A percentile compares a stretch with the other conserved stretches of the same genome.
Conservation (phyloP, 1,284 basidiomycete genomes). For the Uromyces viciae-fabae region DNA sequence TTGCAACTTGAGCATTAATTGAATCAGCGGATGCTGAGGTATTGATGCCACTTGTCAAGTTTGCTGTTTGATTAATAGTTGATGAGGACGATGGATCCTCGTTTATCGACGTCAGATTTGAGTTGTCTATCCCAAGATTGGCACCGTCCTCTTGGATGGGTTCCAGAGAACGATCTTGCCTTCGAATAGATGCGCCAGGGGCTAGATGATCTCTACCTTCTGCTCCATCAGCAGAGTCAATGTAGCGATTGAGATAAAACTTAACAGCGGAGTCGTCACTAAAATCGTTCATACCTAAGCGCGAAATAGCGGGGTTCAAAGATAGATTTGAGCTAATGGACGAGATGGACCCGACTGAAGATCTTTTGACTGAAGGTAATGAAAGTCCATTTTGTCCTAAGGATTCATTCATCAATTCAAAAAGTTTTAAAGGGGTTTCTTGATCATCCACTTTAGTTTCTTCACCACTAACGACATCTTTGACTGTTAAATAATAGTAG, state of each 20-base stretch:
- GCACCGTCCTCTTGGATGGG: constrained; percentile 22
- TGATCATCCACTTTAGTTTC: constrained; percentile 68
- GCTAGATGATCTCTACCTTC: not conserved
- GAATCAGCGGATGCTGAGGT: constrained; percentile 55
- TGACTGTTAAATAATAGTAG: constrained; percentile 79
- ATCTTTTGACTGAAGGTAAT: constrained; percentile 77
- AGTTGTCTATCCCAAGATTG: not conserved
- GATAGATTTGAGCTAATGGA: constrained; percentile 84
- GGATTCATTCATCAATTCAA: constrained; percentile 72
- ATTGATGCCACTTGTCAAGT: not conserved
- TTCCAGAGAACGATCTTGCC: constrained; percentile 21
- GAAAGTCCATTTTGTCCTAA: constrained; percentile 54
- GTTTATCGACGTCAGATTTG: not conserved
- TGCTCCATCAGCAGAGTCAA: not conserved
- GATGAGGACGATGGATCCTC: not conserved
- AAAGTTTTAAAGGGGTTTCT: constrained; percentile 78
- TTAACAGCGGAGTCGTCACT: constrained; percentile 94
- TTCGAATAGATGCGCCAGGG: not conserved
- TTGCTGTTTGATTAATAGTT: not conserved
- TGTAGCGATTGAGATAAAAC: constrained; percentile 74
- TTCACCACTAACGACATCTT: constrained; percentile 76
- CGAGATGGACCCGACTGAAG: constrained; percentile 86
- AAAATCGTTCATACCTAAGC: constrained; percentile 90
- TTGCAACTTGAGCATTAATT: constrained; percentile 57
- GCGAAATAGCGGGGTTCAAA: constrained; percentile 82